Evolutionary conservation across 352 stramenopile species (phyloP), one percentile per base, ranked within the genome.

Genomic region (Phytophthora colocasiae): DNA sequence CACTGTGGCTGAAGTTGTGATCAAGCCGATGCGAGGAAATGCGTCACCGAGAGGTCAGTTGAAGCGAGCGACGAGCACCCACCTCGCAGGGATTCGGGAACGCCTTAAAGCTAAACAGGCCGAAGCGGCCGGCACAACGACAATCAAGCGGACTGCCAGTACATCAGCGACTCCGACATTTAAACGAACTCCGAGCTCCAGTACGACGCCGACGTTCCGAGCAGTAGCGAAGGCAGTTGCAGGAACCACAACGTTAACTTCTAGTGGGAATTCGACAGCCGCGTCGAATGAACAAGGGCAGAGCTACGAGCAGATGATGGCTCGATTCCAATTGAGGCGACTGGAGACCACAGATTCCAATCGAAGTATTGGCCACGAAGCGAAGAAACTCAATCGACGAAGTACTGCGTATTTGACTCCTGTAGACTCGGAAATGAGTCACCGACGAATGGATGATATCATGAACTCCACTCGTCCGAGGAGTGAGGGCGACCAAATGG

Each of bases 281-380:
- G 36, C 50, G 19, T 60, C 36, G 10, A 40, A 29, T 5, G 54
- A 62, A 6, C 44, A 61, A 50, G 73, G 60, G 0, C 61, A 73
- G 24, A 71, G 76, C 5, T 83, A 82, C 38, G 77, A 86, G 47
- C 40, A 78, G 15, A 77, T 86, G 66, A 85, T 89, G 75, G 69
- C 80, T 44, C 75, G 72, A 1, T 89, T 85, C 55, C 80, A 86
- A 48, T 29, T 86, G 17, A 73, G 80, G 6, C 59, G 75, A 0
- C 44, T 84, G 6, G 66, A 79, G 10, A 22, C 31, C 6, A 26
- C 39, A 2, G 46, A 56, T 15, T 69, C 58, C 5, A 32, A 38
- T 5, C 45, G 52, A 51, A 59, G 53, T 29, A 6, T 68, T 0
- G 52, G 46, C 7, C 24, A 22, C 14, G 50, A 63, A 2, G 7